Evolutionary conservation across 2,329 filamentous ascomycete genomes (phyloP).

Genomic region (Colletotrichum theobromicola): DNA sequence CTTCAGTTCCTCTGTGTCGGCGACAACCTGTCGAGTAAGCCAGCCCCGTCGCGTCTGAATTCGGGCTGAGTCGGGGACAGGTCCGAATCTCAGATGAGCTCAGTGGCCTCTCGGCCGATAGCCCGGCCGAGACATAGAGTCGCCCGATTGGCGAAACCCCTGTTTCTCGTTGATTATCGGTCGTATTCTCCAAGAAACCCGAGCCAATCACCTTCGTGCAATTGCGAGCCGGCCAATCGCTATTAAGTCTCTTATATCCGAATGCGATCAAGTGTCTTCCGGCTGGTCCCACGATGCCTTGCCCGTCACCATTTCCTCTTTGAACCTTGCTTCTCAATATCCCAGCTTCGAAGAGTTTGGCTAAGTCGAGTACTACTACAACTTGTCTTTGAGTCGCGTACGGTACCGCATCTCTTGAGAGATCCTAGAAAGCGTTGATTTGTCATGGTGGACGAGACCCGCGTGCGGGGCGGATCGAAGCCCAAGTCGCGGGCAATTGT

Average conservation of each 20-base stretch:
- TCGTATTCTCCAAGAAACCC: background rate
- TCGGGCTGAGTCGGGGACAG: background rate
- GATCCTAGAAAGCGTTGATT: background rate
- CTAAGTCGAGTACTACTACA: fast-evolving
- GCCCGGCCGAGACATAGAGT: background rate
- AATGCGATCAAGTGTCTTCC: background rate
- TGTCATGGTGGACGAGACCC: background rate
- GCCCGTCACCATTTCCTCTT: background rate
- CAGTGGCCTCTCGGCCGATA: background rate
- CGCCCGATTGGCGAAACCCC: background rate
- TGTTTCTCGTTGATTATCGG: background rate
- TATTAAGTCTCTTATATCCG: background rate
- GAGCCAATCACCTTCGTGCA: background rate
- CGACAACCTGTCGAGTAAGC: background rate
- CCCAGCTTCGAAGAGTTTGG: background rate
- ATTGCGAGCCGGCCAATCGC: background rate
- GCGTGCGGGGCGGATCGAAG: background rate
- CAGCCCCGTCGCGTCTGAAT: background rate
- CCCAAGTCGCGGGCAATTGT: background rate
- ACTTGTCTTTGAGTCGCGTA: background rate
- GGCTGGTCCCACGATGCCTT: background rate
- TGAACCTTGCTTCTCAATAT: background rate
- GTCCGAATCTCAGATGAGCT: background rate
- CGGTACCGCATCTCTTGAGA: background rate
- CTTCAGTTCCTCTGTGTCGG: background rate